A percentile compares a stretch with the other conserved stretches of the same genome.
Conservation (phyloP, 2,329 filamentous ascomycete genomes). For the Bipolaris victoriae region DNA sequence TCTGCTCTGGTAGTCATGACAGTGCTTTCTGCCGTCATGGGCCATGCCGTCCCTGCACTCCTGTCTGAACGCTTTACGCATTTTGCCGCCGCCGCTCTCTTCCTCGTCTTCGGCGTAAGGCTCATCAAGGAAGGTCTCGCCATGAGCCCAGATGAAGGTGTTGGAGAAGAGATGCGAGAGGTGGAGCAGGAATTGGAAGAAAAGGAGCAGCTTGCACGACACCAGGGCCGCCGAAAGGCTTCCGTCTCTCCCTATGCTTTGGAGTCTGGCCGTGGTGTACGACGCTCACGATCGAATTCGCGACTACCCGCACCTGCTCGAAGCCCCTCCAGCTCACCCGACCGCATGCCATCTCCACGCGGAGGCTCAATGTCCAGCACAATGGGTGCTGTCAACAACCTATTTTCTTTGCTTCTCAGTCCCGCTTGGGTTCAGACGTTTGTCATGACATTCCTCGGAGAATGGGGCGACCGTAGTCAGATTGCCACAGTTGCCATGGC, state of each 20-base stretch:
- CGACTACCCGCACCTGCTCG: slow-evolving; percentile 81
- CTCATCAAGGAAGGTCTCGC: slow-evolving; percentile 84
- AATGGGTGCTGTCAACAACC: slow-evolving; percentile 77
- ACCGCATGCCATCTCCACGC: slow-evolving; percentile 52
- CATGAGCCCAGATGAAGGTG: slow-evolving; percentile 89
- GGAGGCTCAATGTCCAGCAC: slow-evolving; percentile 62
- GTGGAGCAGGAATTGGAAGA: slow-evolving; percentile 93
- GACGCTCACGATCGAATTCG: slow-evolving; percentile 75
- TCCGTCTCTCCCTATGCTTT: slow-evolving; percentile 76
- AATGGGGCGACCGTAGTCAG: slow-evolving; percentile 97
- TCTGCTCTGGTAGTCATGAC: slow-evolving; percentile 93
- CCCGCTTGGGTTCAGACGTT: slow-evolving; percentile 99
- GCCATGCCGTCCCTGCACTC: slow-evolving; percentile 87
- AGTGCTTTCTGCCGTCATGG: slow-evolving; percentile 86
- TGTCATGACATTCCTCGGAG: slow-evolving; percentile 96
- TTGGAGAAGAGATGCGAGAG: slow-evolving; percentile 96
- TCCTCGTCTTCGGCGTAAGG: slow-evolving; percentile 86
- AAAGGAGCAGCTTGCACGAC: slow-evolving; percentile 79
- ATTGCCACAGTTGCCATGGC: slow-evolving; percentile 99
- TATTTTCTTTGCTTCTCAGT: slow-evolving; percentile 85
- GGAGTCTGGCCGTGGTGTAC: slow-evolving; percentile 74
- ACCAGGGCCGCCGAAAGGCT: slow-evolving; percentile 66
- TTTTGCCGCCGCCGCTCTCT: slow-evolving; percentile 81
- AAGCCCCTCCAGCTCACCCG: slow-evolving; percentile 69
- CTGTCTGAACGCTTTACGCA: slow-evolving; percentile 92